A percentile compares a stretch with the other conserved stretches of the same genome.
These are phyloP conservation scores for Seiridium unicorne DNA, from an alignment of 2,329 filamentous ascomycete genomes.

Conservation along the genomic window DNA sequence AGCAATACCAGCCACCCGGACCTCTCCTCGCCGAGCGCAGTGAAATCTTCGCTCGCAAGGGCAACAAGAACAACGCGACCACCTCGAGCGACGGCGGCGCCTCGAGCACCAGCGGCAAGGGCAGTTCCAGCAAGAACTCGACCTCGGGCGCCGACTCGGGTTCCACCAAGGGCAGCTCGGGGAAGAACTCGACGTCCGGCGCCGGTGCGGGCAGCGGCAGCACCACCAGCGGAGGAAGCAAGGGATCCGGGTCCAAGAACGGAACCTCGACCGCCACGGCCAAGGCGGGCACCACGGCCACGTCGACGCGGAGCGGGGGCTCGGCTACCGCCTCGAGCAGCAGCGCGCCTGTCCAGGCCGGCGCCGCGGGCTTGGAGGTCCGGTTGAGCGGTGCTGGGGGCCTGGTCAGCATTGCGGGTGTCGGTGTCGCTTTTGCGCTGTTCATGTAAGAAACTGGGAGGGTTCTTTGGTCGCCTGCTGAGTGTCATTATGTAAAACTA, in stretches of 20 bases:
- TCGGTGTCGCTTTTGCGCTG: conserved; percentile 8
- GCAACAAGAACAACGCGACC: background rate
- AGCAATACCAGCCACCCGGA: background rate
- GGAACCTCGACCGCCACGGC: background rate
- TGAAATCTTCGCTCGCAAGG: background rate
- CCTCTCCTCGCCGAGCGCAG: background rate
- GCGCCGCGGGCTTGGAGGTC: background rate
- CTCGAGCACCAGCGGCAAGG: background rate
- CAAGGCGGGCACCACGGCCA: background rate
- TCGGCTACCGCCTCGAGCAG: background rate
- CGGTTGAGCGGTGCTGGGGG: background rate
- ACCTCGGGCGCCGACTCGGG: background rate
- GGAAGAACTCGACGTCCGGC: background rate
- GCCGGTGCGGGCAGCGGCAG: background rate
- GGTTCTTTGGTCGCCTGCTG: background rate
- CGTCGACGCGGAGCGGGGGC: background rate
- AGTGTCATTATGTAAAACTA: no score
- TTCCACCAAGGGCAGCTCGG: background rate
- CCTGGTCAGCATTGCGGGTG: conserved; percentile 8
- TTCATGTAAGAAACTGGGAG: conserved; percentile 1
- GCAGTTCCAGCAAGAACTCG: background rate
- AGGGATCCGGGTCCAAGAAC: background rate
- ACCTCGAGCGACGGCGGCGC: background rate
- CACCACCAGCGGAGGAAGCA: background rate
- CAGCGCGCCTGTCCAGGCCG: conserved; percentile 1